Percentiles rank a stretch among this genome's conserved stretches.
Conservation (phyloP, 2,329 filamentous ascomycete species). For the Myrmaecium sp. region DNA sequence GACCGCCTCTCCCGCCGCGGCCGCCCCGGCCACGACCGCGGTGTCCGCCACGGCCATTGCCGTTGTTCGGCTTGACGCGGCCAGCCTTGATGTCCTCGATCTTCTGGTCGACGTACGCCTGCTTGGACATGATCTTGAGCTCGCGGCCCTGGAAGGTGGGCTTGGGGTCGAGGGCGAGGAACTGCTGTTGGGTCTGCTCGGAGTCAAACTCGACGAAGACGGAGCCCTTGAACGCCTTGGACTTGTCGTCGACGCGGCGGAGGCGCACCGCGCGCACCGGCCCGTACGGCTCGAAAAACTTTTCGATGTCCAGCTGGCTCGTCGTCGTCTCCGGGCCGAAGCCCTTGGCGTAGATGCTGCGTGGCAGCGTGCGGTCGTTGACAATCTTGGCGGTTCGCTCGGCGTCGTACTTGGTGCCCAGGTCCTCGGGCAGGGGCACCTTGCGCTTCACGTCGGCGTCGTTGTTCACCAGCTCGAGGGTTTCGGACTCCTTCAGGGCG, state of each 20-base stretch:
- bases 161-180: conserved; percentile 62
- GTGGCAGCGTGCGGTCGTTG: conserved; percentile 49
- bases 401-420: conserved; percentile 34
- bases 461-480: conserved; percentile 55
- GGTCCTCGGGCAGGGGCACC: conserved; percentile 33
- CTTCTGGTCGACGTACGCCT: conserved; percentile 51
- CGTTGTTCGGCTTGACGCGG: conserved; percentile 18
- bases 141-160: conserved; percentile 72
- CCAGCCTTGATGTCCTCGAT: conserved; percentile 26
- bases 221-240: conserved; percentile 76
- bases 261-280: conserved; percentile 71
- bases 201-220: conserved; percentile 85
- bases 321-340: conserved; percentile 72
- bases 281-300: conserved; percentile 72
- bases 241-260: conserved; percentile 49
- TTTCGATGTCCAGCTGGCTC: conserved; percentile 87
- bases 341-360: conserved; percentile 82
- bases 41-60: conserved; percentile 11
- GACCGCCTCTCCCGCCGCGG: conserved; percentile 9
- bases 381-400: conserved; percentile 34
- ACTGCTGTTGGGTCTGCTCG: conserved; percentile 62
- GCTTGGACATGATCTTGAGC: conserved; percentile 73
- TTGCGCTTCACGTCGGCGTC: conserved; percentile 50
- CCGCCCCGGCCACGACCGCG: conserved; percentile 13
- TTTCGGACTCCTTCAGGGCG: conserved; percentile 61